Evolutionary conservation across 768 basidiomycete species (phyloP).

Genomic region (Kwoniella sp.): DNA sequence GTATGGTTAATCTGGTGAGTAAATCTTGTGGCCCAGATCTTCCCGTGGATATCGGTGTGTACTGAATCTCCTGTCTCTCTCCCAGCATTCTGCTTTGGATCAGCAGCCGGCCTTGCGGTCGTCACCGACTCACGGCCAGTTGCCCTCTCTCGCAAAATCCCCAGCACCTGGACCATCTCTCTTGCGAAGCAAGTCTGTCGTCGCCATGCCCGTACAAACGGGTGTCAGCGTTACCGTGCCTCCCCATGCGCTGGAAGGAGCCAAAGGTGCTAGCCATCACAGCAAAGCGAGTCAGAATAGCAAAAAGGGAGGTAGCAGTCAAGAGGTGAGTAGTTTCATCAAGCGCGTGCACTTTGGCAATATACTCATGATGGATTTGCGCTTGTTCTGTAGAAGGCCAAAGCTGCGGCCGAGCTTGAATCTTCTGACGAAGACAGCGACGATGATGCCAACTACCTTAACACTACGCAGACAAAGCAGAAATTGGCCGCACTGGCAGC

Average conservation of each 20-base stretch:
- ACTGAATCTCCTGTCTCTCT: not conserved
- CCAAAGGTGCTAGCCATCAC: not conserved
- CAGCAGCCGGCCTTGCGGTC: slow-evolving; percentile 23
- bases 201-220: slow-evolving; percentile 52
- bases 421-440: slow-evolving; percentile 36
- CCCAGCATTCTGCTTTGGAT: slow-evolving; percentile 19
- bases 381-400: slow-evolving; percentile 9
- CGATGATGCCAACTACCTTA: slow-evolving; percentile 40
- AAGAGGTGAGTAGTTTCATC: slow-evolving; percentile 17
- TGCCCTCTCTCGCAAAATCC: slow-evolving; percentile 31
- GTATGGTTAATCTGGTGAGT: slow-evolving; percentile 55
- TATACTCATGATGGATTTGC: slow-evolving; percentile 1
- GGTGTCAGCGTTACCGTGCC: slow-evolving; percentile 50
- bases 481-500: slow-evolving; percentile 41
- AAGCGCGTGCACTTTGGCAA: too few species aligned
- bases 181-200: slow-evolving; percentile 51
- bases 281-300: slow-evolving; percentile 1
- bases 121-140: slow-evolving; percentile 38
- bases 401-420: slow-evolving; percentile 30
- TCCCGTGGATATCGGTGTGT: not conserved
- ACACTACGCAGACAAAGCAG: slow-evolving; percentile 37
- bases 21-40: not conserved
- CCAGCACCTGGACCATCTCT: slow-evolving; percentile 36
- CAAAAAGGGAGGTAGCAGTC: slow-evolving; percentile 17
- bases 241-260: slow-evolving; percentile 18